phyloP scores from a whole-genome alignment of 805 yeast species.

The Candida endomychidarum region DNA sequence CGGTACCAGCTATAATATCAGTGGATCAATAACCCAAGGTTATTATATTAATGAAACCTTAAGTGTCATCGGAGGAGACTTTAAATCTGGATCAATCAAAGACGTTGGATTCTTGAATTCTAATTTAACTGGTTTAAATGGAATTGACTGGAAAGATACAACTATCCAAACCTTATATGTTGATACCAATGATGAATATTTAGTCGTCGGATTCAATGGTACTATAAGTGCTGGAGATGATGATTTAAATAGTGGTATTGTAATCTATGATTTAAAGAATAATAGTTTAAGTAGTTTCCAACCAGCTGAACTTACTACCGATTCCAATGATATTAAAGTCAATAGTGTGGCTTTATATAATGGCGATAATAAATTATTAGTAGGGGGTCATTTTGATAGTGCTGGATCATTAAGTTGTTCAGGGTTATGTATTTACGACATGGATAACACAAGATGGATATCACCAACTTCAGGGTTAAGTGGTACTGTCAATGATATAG shows the following conservation, averaged over 20 bases:
- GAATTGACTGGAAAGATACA: conserved; percentile 26
- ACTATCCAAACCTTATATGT: conserved; percentile 36
- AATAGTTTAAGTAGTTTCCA: conserved; percentile 44
- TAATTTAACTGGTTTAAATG: conserved; percentile 20
- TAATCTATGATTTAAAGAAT: conserved; percentile 50
- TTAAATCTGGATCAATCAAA: conserved; percentile 22
- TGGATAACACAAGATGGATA: conserved; percentile 54
- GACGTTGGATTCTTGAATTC: conserved; percentile 34
- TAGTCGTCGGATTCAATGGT: conserved; percentile 51
- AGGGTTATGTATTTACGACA: conserved; percentile 65
- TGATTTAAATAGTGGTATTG: conserved; percentile 41
- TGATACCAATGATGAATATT: conserved; percentile 28
- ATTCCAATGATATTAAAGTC: conserved; percentile 28
- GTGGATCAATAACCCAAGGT: conserved; percentile 28
- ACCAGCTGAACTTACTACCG: conserved; percentile 48
- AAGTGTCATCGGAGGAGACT: conserved; percentile 61
- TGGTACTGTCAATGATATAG: conserved; percentile 57
- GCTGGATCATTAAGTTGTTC: conserved; percentile 60
- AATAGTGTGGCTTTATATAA: conserved; percentile 37
- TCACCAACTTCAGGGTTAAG: conserved; percentile 32
- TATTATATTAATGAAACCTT: conserved; percentile 48
- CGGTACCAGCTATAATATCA: conserved; percentile 13
- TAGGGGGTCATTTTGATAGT: conserved; percentile 70
- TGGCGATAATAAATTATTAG: conserved; percentile 44
- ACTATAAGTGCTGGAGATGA: conserved; percentile 22